These are phyloP conservation scores for Yamadazyma atmosphaerica DNA, from an alignment of 1,139 yeast species.

Conservation along the genomic window DNA sequence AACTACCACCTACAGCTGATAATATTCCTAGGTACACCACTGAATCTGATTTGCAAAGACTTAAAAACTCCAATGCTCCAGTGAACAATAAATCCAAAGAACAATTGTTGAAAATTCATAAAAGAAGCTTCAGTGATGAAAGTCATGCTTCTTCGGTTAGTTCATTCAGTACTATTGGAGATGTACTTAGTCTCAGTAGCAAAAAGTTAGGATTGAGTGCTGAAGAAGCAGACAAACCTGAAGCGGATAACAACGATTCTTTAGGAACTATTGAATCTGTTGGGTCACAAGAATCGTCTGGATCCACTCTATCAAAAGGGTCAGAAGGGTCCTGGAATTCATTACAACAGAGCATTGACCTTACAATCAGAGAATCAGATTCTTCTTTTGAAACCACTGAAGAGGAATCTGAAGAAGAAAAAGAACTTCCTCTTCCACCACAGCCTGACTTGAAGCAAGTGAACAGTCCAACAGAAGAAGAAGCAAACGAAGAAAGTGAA, in stretches of 20 bases:
- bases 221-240: slow-evolving; percentile 1
- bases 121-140: slow-evolving; percentile 40
- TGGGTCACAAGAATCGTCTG: slow-evolving; percentile 5
- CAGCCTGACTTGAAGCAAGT: not conserved
- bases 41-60: slow-evolving; percentile 13
- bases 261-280: slow-evolving; percentile 7
- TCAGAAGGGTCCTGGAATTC: slow-evolving; percentile 34
- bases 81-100: slow-evolving; percentile 5
- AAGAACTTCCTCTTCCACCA: slow-evolving; percentile 5
- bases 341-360: slow-evolving; percentile 34
- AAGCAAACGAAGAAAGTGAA: slow-evolving; percentile 8
- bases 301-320: slow-evolving; percentile 11
- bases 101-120: slow-evolving; percentile 21
- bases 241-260: slow-evolving; percentile 10
- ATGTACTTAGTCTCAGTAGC: slow-evolving; percentile 24
- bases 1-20: slow-evolving; percentile 11
- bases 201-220: slow-evolving; percentile 4
- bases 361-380: slow-evolving; percentile 19
- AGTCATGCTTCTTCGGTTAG: slow-evolving; percentile 40
- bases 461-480: not conserved
- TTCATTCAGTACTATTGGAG: slow-evolving; percentile 40
- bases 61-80: slow-evolving; percentile 16
- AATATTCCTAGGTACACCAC: slow-evolving; percentile 15
- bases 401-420: slow-evolving; percentile 6
- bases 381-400: slow-evolving; percentile 8